Base-by-base conservation (phyloP, 2,329 filamentous ascomycete genomes). In the Trichophyton simii region DNA sequence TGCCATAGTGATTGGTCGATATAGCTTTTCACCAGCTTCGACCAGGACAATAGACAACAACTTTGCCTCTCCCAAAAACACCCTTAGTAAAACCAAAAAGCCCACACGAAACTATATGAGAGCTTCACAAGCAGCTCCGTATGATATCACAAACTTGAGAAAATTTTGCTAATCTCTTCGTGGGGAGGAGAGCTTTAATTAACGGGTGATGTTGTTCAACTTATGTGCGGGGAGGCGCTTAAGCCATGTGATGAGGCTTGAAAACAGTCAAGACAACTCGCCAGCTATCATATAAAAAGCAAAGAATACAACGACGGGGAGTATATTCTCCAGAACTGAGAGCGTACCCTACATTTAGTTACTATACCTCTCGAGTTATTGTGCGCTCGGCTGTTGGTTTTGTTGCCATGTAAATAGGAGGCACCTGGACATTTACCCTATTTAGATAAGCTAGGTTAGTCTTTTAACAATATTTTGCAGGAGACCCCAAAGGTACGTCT, bases 1-100 rank as follows among this genome's bases (percentile, higher is more conserved):
- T 38, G 57, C 64, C 62, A 64, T 64, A 31, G 60, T 25, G 34
- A 38, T 38, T 36, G 9, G 34, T 38, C 13, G 5, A 13, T 52
- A n/a, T 38, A 55, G 31, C 52, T 38, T 31, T 13, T 11, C 34
- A 36, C 44, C 36, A 58, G 28, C 22, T 15, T 3, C 6, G 22
- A 15, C 38, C 13, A 7, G 34, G 41, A 44, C 36, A 28, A 28
- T 15, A 52, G 41, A 52, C 25, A 13, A 13, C 46, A 7, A 5
- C 46, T 25, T 11, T 31, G 6, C 13, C 13, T 36, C 2, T 8
- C 28, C 52, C n/a, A 36, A 13, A 9, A 9, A 13, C 28, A 3
- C 18, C 28, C 28, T 1, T 13, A 25, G 28, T 31, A 55, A 31
- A 52, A 9, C 9, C 28, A 31, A 52, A 11, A 31, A n/a, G 22